Evolutionary conservation across 75 land plant genomes (phyloP), one percentile per base, ranked within the genome.

Genomic region (Adiantum capillusveneris): DNA sequence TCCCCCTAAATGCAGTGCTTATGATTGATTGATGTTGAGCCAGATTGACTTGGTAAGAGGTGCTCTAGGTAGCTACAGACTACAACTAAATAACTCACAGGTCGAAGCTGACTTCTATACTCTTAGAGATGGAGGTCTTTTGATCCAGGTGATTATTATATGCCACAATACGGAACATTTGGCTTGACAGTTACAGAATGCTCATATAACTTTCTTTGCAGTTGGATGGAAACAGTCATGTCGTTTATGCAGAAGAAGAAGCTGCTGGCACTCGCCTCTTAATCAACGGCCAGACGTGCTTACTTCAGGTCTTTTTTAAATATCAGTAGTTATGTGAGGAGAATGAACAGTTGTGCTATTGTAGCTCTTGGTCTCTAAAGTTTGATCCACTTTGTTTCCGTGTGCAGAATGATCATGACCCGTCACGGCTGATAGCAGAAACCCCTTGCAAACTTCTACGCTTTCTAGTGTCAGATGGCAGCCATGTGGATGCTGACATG

Each of bases 241-340:
- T 94, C 25, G 72, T 94, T 43, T 94, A 94, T 79, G 96, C 94
- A 14, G 96, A 90, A 66, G 99, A 94, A 68, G 99, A 94, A 65
- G 91, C 99, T 31, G 99, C 99, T 59, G 99, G 99, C 48, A 94
- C 91, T 65, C 91, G 96, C 63, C 84, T 90, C 57, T 81, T 90
- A 18, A 95, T 95, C 72, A 88, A 90, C 82, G 96, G 99, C 42
- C 83, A 97, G 56, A 95, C 96, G 54, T 95, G 98, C 75, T 78
- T 93, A 62, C 72, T 87, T 43, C 92, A 87, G 92, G 92, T 87
- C n/a, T n/a, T n/a, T n/a, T n/a, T n/a, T n/a, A n/a, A n/a, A n/a
- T n/a, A n/a, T n/a, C n/a, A n/a, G n/a, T n/a, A n/a, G n/a, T n/a
- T n/a, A n/a, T n/a, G n/a, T n/a, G n/a, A n/a, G n/a, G n/a, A n/a